Percentiles rank a stretch among this genome's conserved stretches.
These are phyloP conservation scores for Apiospora hydei DNA, from an alignment of 2,329 filamentous ascomycete species.

Conservation along the genomic window DNA sequence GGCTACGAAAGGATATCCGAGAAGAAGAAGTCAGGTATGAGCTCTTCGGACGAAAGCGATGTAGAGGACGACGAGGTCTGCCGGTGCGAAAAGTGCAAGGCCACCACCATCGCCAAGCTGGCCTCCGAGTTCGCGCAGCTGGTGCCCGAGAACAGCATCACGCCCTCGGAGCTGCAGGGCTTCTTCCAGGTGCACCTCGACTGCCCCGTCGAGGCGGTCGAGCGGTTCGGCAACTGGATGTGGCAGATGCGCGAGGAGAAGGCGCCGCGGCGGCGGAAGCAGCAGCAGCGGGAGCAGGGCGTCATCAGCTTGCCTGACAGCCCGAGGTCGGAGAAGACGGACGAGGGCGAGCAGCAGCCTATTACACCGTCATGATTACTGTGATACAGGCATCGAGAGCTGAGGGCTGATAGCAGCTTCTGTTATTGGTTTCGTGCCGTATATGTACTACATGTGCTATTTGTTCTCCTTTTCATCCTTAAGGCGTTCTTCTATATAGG, in stretches of 20 bases:
- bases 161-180: conserved; percentile 45
- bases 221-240: conserved; percentile 38
- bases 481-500: background rate
- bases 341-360: background rate
- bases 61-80: background rate
- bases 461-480: background rate
- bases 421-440: background rate
- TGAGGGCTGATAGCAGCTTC: background rate
- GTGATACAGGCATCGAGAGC: background rate
- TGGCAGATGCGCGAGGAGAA: conserved; percentile 13
- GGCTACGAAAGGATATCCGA: background rate
- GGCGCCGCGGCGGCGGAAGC: background rate
- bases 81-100: background rate
- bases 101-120: conserved; percentile 30
- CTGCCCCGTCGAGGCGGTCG: conserved; percentile 39
- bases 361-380: background rate
- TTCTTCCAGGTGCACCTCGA: conserved; percentile 46
- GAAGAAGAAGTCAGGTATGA: background rate
- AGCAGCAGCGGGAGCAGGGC: background rate
- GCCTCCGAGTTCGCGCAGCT: conserved; percentile 40
- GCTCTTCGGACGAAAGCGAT: no score
- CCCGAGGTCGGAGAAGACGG: background rate
- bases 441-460: background rate
- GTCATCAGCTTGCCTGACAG: conserved; percentile 7
- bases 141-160: conserved; percentile 44